phyloP scores from a whole-genome alignment of 306 rosid genomes.

The Myrica gale region DNA sequence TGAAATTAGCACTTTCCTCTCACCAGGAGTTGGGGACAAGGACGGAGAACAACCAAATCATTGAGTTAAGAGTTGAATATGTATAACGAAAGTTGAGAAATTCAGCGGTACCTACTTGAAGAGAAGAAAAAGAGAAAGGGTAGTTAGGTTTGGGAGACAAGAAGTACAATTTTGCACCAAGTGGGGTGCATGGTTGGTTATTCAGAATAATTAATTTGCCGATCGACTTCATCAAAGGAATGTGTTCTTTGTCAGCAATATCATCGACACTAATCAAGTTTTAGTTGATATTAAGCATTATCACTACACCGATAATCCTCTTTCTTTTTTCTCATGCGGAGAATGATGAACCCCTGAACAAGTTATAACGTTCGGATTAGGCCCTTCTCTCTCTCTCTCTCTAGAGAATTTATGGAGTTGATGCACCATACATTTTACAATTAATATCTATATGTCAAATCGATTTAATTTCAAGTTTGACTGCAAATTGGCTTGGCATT shows the following conservation, averaged over 20 bases:
- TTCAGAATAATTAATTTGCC: constrained; percentile 27
- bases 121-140: neutral
- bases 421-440: too few relatives aligned
- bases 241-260: constrained; percentile 20
- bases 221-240: constrained; percentile 34
- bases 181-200: constrained; percentile 27
- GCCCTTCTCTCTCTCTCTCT: too few relatives aligned
- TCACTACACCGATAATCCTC: too few relatives aligned
- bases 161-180: constrained; percentile 23
- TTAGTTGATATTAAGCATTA: neutral
- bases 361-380: too few relatives aligned
- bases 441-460: too few relatives aligned
- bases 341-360: too few relatives aligned
- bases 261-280: neutral
- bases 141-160: constrained; percentile 19
- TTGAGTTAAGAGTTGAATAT: neutral
- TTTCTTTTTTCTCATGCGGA: too few relatives aligned
- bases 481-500: too few relatives aligned
- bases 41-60: constrained; percentile 14
- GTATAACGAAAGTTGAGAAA: neutral
- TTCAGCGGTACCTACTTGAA: neutral
- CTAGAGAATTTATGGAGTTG: too few relatives aligned
- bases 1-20: constrained; percentile 19
- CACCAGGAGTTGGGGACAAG: constrained; percentile 2
- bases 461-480: too few relatives aligned